These are phyloP conservation scores for Irpex rosettiformis DNA, from an alignment of 1,284 basidiomycete genomes.

Conservation along the genomic window DNA sequence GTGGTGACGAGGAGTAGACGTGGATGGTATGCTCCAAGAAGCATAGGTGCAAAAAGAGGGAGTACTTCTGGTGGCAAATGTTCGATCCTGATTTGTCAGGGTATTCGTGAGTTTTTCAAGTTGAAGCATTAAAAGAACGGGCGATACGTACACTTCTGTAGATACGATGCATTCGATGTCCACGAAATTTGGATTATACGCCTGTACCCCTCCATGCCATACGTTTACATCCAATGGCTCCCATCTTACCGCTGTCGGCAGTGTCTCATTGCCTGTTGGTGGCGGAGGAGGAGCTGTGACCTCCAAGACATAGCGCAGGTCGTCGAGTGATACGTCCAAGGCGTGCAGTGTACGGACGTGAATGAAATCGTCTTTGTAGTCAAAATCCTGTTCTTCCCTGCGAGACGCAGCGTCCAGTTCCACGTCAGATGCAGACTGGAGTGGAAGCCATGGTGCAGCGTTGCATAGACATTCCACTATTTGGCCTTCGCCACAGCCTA, in stretches of 20 bases:
- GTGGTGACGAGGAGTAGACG: constrained; percentile 82
- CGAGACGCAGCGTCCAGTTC: neutral
- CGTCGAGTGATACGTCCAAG: constrained; percentile 56
- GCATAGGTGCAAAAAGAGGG: constrained; percentile 73
- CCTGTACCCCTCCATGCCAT: constrained; percentile 82
- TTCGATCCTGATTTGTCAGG: constrained; percentile 66
- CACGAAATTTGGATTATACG: constrained; percentile 71
- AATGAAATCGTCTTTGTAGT: constrained; percentile 45
- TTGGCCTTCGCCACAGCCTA: constrained; percentile 79
- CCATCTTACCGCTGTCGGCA: constrained; percentile 50
- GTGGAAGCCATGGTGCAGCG: constrained; percentile 62
- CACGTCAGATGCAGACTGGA: constrained; percentile 23
- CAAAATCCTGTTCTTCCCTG: constrained; percentile 13
- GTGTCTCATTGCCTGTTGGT: constrained; percentile 7
- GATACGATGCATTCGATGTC: constrained; percentile 82
- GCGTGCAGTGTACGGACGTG: constrained; percentile 61
- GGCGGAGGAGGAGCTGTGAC: constrained; percentile 35
- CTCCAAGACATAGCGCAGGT: constrained; percentile 50
- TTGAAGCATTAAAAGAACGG: neutral
- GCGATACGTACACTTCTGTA: constrained; percentile 73
- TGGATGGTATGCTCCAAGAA: constrained; percentile 85
- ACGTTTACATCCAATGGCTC: constrained; percentile 69
- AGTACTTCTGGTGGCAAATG: constrained; percentile 75
- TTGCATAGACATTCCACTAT: constrained; percentile 68
- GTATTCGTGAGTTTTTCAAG: neutral